A percentile compares a stretch with the other conserved stretches of the same genome.
These are phyloP conservation scores for Vinca minor DNA, from an alignment of 257 asterid species.

Conservation along the genomic window DNA sequence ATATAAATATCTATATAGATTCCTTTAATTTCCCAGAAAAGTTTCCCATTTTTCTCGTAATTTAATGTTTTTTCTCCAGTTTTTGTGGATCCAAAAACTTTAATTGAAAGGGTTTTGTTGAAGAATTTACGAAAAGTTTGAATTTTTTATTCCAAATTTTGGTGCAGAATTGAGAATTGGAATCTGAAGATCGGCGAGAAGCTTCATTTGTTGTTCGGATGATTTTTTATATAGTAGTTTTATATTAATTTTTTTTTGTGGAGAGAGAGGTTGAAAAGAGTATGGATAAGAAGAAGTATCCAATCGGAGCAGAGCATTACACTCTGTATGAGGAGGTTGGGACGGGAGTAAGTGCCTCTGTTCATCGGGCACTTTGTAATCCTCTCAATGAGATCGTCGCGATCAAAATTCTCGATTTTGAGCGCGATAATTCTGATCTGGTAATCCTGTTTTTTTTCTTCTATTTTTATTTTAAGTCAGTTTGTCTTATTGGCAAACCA, in stretches of 20 bases:
- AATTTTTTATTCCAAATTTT: slow-evolving; percentile 5
- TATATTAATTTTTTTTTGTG: too few relatives aligned
- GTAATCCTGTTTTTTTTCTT: slow-evolving; percentile 27
- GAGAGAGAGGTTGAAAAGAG: not conserved
- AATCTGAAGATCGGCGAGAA: slow-evolving; percentile 26
- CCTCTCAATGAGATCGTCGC: slow-evolving; percentile 70
- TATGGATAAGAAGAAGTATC: slow-evolving; percentile 82
- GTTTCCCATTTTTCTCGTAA: not conserved
- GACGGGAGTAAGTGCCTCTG: slow-evolving; percentile 86
- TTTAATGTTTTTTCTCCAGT: slow-evolving; percentile 4
- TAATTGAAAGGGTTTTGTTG: not conserved
- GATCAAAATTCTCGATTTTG: slow-evolving; percentile 82
- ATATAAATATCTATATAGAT: not conserved
- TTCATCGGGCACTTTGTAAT: slow-evolving; percentile 73
- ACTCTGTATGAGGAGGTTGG: slow-evolving; percentile 78
- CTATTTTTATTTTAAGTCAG: not conserved
- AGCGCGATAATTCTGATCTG: slow-evolving; percentile 82
- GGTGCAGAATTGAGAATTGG: slow-evolving; percentile 30
- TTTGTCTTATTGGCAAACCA: not conserved
- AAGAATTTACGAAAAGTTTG: not conserved
- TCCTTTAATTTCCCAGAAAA: not conserved
- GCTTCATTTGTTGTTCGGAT: slow-evolving; percentile 23
- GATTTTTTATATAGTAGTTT: not conserved
- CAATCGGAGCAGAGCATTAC: slow-evolving; percentile 84
- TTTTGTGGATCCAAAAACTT: slow-evolving; percentile 15